phyloP scores from a whole-genome alignment of 2,329 filamentous ascomycete genomes.

The Dactylellina sp. region DNA sequence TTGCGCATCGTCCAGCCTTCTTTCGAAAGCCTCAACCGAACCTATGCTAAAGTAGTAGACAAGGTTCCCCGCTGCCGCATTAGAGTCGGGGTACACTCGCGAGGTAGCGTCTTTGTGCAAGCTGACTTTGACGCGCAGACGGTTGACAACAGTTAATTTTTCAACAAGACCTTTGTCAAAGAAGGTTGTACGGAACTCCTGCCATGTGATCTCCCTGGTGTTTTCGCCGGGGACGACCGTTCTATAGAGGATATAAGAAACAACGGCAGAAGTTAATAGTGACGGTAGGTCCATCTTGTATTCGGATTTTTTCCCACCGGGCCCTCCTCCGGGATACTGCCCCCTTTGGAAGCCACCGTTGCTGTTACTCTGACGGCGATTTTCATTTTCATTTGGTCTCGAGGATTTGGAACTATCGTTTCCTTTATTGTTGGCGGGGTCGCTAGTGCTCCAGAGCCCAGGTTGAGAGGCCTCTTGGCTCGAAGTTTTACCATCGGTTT shows the following conservation, averaged over 20 bases:
- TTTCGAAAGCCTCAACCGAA: conserved; percentile 91
- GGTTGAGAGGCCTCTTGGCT: conserved; percentile 8
- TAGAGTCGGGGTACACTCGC: conserved; percentile 79
- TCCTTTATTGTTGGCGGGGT: conserved; percentile 24
- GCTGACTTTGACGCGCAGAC: conserved; percentile 81
- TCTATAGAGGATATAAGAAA: conserved; percentile 73
- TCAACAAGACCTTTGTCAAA: conserved; percentile 95
- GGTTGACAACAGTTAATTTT: conserved; percentile 84
- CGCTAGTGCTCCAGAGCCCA: conserved; percentile 5
- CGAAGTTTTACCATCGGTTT: neutral
- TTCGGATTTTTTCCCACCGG: conserved; percentile 42
- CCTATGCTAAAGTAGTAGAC: conserved; percentile 96
- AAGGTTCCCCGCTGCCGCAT: conserved; percentile 72
- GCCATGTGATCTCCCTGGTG: conserved; percentile 90
- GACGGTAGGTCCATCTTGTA: conserved; percentile 54
- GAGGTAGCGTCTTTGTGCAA: conserved; percentile 80
- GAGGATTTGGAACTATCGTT: conserved; percentile 29
- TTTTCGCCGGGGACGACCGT: conserved; percentile 75
- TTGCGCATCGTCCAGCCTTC: conserved; percentile 87
- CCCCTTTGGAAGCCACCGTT: conserved; percentile 19
- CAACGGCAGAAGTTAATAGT: conserved; percentile 69
- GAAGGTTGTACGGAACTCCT: conserved; percentile 93
- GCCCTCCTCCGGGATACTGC: conserved; percentile 19
- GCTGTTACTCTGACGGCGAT: conserved; percentile 15
- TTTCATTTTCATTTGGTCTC: conserved; percentile 10